A percentile compares a stretch with the other conserved stretches of the same genome.
These are phyloP conservation scores for Phellopilus nigrolimitatus DNA, from an alignment of 1,284 basidiomycete genomes.

Conservation along the genomic window DNA sequence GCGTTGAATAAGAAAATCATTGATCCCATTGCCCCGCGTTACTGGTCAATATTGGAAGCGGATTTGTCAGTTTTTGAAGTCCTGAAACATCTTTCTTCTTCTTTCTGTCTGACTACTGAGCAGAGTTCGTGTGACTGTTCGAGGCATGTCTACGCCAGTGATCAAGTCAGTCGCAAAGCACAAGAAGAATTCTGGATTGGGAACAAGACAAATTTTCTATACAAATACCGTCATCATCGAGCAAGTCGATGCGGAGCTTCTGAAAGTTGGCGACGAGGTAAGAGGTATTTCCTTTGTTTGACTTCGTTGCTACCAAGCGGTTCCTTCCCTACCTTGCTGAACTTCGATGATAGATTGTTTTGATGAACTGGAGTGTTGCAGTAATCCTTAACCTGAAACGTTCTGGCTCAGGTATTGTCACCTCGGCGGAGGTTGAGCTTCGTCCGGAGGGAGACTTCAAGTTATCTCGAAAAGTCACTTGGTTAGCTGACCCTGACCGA, in stretches of 20 bases:
- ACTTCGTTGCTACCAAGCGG: conserved; percentile 2
- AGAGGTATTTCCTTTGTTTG: too few relatives aligned
- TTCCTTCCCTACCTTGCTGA: too few relatives aligned
- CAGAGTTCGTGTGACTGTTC: conserved; percentile 77
- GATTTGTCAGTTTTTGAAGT: conserved; percentile 45
- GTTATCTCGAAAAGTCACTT: conserved; percentile 96
- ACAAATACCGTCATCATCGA: conserved; percentile 79
- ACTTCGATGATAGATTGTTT: conserved; percentile 61
- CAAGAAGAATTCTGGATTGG: conserved; percentile 95
- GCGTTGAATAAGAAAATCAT: conserved; percentile 96
- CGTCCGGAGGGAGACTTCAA: conserved; percentile 96
- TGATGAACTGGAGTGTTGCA: conserved; percentile 99
- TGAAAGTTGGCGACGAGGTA: conserved; percentile 92
- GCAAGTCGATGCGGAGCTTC: conserved; percentile 87
- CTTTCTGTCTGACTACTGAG: conserved; percentile 1
- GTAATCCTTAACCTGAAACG: conserved; percentile 72
- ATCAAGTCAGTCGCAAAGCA: conserved; percentile 80
- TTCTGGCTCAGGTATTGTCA: conserved; percentile 60
- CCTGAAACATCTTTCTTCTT: conserved; percentile 20
- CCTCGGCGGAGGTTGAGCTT: conserved; percentile 75
- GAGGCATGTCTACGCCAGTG: conserved; percentile 65
- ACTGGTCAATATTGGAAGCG: conserved; percentile 79
- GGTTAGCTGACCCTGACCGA: conserved; percentile 79
- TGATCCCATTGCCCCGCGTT: conserved; percentile 91
- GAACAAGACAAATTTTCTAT: conserved; percentile 88